Base-by-base conservation (phyloP, 176 grass and related monocot genomes). In the Triticum urartu region DNA sequence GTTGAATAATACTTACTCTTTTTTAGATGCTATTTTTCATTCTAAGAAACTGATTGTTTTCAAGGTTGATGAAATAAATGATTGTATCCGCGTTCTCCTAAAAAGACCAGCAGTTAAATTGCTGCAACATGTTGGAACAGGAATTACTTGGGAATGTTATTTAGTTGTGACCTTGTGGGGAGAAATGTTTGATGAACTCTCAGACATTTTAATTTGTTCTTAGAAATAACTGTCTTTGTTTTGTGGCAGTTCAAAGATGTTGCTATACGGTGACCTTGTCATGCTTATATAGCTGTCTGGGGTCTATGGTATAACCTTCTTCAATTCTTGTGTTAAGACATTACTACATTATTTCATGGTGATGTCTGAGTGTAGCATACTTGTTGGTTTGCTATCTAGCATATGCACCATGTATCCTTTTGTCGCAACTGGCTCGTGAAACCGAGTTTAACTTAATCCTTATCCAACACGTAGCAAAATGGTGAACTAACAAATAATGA, bases 141-240 rank as follows among this genome's bases (percentile, higher is more conserved):
- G 59, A 86, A 80, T 65, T 85, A 83, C 25, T 79, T 92, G 52
- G 75, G 82, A 69, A 75, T 90, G 79, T 76, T 95, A 89, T 87
- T 88, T 90, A 24, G 78, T 86, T 83, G 40, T 38, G 36, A 38
- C 36, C 36, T 38, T 38, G 36, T 92, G 48, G 79, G 81, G 83
- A 81, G 82, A 80, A n/a, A 26, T 77, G 18, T 89, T 45, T 7
- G 7, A 66, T 13, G 21, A 69, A 50, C 56, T 26, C 24, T 59
- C 20, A 33, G 30, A 42, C 61, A 68, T 54, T 38, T 42, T 38
- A 22, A 9, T 73, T 47, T 74, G 13, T 68, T 35, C 5, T 13
- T 38, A 15, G 13, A 40, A 20, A 64, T 7, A 65, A 6, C 40
- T 30, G 8, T 83, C 42, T 74, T 82, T 26, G 75, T 88, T 60